A percentile compares a stretch with the other conserved stretches of the same genome.
These are phyloP conservation scores for Mesostigma viride DNA, from an alignment of 139 green algal genomes.

Conservation along the genomic window DNA sequence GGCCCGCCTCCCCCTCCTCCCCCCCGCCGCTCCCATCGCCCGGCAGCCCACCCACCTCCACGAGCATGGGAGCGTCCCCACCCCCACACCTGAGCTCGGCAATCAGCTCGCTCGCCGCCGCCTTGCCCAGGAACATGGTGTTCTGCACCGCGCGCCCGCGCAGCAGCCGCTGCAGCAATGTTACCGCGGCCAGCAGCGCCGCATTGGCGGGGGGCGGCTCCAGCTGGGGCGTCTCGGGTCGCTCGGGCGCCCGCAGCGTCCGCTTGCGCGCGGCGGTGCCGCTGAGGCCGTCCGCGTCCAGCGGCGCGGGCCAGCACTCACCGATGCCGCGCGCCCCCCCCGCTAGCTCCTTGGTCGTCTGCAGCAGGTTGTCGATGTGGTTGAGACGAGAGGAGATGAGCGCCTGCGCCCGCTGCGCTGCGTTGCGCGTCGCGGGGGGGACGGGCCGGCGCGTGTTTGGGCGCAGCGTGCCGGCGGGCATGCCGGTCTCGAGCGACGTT, in stretches of 20 bases:
- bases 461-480: too few relatives aligned
- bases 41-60: background rate
- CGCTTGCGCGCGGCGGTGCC: background rate
- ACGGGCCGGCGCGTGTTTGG: too few relatives aligned
- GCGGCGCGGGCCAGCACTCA: conserved; percentile 47
- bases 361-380: conserved; percentile 44
- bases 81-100: conserved; percentile 13
- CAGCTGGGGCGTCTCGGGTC: conserved; percentile 31
- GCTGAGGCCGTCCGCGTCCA: background rate
- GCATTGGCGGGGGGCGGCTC: background rate
- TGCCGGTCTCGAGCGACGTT: too few relatives aligned
- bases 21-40: background rate
- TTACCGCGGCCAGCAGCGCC: conserved; percentile 22
- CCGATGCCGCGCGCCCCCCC: conserved; percentile 38
- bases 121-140: conserved; percentile 52
- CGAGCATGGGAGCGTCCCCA: background rate
- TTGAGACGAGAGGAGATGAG: conserved; percentile 26
- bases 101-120: conserved; percentile 46
- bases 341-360: conserved; percentile 35
- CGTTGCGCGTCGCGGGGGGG: too few relatives aligned
- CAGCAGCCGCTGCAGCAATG: conserved; percentile 59
- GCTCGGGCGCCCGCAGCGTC: background rate
- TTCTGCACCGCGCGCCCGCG: conserved; percentile 65
- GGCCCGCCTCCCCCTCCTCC: background rate
- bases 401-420: conserved; percentile 4